Evolutionary conservation across 176 grass and related monocot genomes (phyloP).

Genomic region (Otatea glauca): DNA sequence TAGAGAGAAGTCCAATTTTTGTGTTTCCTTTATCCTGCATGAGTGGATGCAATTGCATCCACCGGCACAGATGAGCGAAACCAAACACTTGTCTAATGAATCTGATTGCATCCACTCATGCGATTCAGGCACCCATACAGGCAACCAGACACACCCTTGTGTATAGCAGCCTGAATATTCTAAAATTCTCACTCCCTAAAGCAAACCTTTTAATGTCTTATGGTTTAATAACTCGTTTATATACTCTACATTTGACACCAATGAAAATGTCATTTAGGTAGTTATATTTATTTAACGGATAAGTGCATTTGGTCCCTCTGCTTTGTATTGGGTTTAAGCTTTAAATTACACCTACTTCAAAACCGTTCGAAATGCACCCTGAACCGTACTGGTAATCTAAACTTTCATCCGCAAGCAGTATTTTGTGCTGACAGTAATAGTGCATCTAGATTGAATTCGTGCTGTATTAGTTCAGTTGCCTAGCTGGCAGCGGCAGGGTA

Average conservation of each 20-base stretch:
- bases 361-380: constrained; percentile 13
- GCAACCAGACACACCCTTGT: background rate
- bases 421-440: background rate
- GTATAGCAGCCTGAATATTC: background rate
- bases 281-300: constrained; percentile 9
- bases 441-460: background rate
- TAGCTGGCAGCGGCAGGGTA: too few relatives aligned
- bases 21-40: too few relatives aligned
- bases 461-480: too few relatives aligned
- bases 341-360: background rate
- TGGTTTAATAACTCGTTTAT: constrained; percentile 1
- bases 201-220: background rate
- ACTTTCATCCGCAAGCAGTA: background rate
- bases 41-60: too few relatives aligned
- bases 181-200: background rate
- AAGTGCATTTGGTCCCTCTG: background rate
- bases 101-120: too few relatives aligned
- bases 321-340: background rate
- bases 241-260: constrained; percentile 3
- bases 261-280: background rate
- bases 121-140: too few relatives aligned
- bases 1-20: too few relatives aligned
- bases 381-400: background rate
- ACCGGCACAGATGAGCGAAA: too few relatives aligned
- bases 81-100: too few relatives aligned